These are phyloP conservation scores for Phytopythium cucurbitacearum DNA, from an alignment of 352 stramenopile species.

Conservation along the genomic window DNA sequence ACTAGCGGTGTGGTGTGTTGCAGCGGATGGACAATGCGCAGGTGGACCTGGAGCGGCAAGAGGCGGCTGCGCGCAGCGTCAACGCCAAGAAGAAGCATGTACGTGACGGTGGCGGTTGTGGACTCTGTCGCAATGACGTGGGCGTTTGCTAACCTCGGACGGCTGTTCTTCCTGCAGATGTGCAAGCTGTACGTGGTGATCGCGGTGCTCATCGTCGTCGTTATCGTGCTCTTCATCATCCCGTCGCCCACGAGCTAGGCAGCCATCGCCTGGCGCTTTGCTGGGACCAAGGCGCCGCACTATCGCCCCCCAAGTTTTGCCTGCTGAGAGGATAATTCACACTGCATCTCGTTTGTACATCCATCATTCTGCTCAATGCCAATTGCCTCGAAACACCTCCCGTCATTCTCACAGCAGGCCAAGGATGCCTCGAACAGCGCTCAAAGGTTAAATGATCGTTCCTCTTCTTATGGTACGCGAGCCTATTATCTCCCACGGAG, in stretches of 20 bases:
- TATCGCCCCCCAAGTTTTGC: too few species aligned
- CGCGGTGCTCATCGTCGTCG: conserved; percentile 52
- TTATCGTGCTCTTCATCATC: conserved; percentile 58
- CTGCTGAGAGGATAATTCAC: too few species aligned
- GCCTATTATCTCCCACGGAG: too few species aligned
- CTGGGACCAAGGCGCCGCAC: too few species aligned
- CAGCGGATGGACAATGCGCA: conserved; percentile 68
- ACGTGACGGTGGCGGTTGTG: conserved; percentile 6
- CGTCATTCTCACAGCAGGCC: too few species aligned
- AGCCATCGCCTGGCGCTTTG: not conserved
- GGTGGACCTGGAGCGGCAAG: conserved; percentile 54
- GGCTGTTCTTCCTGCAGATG: conserved; percentile 14
- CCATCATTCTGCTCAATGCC: too few species aligned
- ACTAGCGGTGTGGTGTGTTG: conserved; percentile 9
- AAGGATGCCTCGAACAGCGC: too few species aligned
- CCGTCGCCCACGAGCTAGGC: conserved; percentile 15
- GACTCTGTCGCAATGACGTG: conserved; percentile 5
- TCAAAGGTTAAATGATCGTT: too few species aligned
- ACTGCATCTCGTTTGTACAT: too few species aligned
- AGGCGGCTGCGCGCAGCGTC: conserved; percentile 49
- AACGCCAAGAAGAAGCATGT: conserved; percentile 75
- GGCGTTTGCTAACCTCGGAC: conserved; percentile 1
- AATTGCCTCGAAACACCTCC: too few species aligned
- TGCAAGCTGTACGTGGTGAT: conserved; percentile 79
- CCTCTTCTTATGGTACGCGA: too few species aligned